These are phyloP conservation scores for Prunus campanulata DNA, from an alignment of 306 rosid species.

Conservation along the genomic window DNA sequence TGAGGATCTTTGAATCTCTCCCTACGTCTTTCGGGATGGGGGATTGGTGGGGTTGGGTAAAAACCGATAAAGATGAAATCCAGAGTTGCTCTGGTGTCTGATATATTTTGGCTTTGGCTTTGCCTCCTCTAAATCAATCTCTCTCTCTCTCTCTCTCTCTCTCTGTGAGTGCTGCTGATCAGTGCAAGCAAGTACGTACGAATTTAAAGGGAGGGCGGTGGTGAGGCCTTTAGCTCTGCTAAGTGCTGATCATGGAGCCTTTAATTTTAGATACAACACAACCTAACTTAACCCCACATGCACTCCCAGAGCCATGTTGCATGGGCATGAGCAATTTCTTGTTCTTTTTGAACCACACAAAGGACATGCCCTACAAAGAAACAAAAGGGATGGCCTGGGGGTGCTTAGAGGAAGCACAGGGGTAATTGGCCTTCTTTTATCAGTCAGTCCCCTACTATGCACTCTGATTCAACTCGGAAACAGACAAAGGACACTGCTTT, in stretches of 20 bases:
- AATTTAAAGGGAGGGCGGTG: conserved; percentile 4
- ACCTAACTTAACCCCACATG: conserved; percentile 12
- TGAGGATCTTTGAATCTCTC: conserved; percentile 58
- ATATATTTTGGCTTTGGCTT: conserved; percentile 8
- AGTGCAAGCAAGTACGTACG: conserved; percentile 13
- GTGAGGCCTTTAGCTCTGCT: conserved; percentile 5
- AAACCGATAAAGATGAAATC: conserved; percentile 54
- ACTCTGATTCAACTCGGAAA: conserved; percentile 1
- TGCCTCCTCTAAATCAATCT: not conserved
- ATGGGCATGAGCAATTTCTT: conserved; percentile 24
- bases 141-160: not conserved
- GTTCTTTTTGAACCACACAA: conserved; percentile 17
- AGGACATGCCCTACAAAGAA: conserved; percentile 17
- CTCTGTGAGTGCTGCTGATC: no score
- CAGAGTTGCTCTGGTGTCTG: conserved; percentile 38
- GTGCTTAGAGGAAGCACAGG: conserved; percentile 8
- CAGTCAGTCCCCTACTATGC: not conserved
- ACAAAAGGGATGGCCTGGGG: not conserved
- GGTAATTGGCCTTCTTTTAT: not conserved
- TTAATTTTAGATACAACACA: not conserved
- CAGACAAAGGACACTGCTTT: conserved; percentile 22
- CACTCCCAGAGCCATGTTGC: conserved; percentile 13
- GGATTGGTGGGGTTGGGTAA: conserved; percentile 33
- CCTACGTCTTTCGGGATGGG: conserved; percentile 3
- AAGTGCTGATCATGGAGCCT: not conserved